A percentile compares a stretch with the other conserved stretches of the same genome.
These are phyloP conservation scores for Clitoria ternatea DNA, from an alignment of 306 rosid species.

Conservation along the genomic window DNA sequence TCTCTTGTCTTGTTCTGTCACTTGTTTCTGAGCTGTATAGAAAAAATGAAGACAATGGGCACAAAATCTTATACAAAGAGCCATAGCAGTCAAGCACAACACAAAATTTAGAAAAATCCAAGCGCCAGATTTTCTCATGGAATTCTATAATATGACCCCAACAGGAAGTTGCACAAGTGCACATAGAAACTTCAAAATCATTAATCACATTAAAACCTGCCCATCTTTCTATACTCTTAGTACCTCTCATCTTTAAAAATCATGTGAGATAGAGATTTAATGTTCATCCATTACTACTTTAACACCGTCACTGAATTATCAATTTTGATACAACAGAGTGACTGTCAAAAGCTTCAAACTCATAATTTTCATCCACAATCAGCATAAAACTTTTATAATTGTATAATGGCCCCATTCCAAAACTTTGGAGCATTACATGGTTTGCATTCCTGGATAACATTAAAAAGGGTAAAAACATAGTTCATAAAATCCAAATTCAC, in stretches of 20 bases:
- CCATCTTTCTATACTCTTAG: neutral
- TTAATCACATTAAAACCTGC: neutral
- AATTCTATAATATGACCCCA: neutral
- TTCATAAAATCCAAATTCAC: conserved; percentile 29
- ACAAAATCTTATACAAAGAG: neutral
- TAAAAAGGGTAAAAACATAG: neutral
- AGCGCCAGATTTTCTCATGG: neutral
- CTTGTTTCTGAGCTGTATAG: conserved; percentile 46
- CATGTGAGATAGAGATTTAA: neutral
- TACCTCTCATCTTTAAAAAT: neutral
- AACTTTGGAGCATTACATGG: neutral
- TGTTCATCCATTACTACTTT: neutral
- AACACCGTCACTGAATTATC: neutral
- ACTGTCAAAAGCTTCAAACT: conserved; percentile 7
- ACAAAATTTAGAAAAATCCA: neutral
- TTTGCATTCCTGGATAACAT: neutral
- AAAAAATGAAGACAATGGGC: neutral
- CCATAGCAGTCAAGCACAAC: neutral
- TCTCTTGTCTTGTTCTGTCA: conserved; percentile 32
- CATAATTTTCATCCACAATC: neutral
- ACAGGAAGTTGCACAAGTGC: neutral
- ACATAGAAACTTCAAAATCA: neutral
- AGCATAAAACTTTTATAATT: neutral
- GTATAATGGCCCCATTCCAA: neutral
- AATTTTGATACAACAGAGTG: neutral